Evolutionary conservation across 306 rosid genomes (phyloP), one percentile per base, ranked within the genome.

Genomic region (Castanea crenata): DNA sequence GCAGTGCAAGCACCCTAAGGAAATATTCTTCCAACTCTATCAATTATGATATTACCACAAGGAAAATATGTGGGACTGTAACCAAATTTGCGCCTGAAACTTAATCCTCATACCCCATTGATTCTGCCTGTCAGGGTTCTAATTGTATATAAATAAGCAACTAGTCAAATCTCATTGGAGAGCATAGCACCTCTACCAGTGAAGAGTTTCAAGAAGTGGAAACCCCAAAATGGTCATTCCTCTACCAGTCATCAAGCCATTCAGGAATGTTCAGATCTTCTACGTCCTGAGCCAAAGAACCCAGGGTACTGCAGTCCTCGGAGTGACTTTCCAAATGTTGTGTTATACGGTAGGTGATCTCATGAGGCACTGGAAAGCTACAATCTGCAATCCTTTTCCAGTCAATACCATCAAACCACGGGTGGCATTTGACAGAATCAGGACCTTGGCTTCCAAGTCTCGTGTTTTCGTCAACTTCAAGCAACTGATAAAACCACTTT

Each of bases 191-290:
- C 65, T 58, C 76, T 82, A 74, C 61, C 84, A 62, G 41, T 76
- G 41, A 74, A 82, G 86, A 44, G 79, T 73, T 54, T 58, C 61
- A 31, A 73, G 51, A 81, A 23, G 74, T 64, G 51, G 76, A 85
- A 78, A 81, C 18, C 74, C 80, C 71, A 62, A 41, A 55, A 18
- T 76, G 55, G 27, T 65, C 68, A 58, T 70, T 70, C 83, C 78
- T 75, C 82, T 95, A 95, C 99, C 99, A 95, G 71, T 93, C 93
- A 74, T 89, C 94, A 68, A 95, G 89, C 99, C 97, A 93, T 83
- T 93, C 96, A 8, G 98, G 93, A 78, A 73, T 78, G 21, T 89
- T 85, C 51, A 77, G 85, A 78, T 89, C 93, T 68, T 87, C 92
- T 54, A 74, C 83, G 77, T 90, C 90, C 19, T 77, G 83, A 19